phyloP scores from a whole-genome alignment of 1,284 basidiomycete genomes.

The Anthracocystis walkeri region DNA sequence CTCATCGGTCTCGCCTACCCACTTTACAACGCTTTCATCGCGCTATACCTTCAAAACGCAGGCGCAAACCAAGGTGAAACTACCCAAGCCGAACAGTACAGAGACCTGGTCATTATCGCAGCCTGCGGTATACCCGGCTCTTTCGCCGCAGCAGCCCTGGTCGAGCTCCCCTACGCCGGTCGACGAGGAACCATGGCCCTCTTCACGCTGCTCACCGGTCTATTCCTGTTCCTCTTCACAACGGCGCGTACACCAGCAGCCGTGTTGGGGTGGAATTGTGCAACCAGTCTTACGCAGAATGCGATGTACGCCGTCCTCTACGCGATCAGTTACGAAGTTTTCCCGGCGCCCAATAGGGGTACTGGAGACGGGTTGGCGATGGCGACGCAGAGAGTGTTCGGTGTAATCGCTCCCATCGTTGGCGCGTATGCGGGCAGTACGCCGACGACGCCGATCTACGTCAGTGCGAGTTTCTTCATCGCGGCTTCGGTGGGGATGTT shows the following conservation, averaged over 20 bases:
- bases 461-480: slow-evolving; percentile 77
- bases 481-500: slow-evolving; percentile 76
- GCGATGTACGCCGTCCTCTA: slow-evolving; percentile 82
- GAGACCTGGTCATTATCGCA: slow-evolving; percentile 74
- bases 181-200: slow-evolving; percentile 77
- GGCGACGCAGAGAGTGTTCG: slow-evolving; percentile 76
- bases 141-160: slow-evolving; percentile 74
- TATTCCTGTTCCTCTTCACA: slow-evolving; percentile 78
- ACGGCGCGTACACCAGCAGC: slow-evolving; percentile 76
- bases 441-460: slow-evolving; percentile 77
- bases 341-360: slow-evolving; percentile 79
- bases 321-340: slow-evolving; percentile 76
- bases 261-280: slow-evolving; percentile 80
- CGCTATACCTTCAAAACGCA: slow-evolving; percentile 74
- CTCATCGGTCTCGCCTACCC: slow-evolving; percentile 81
- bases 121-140: slow-evolving; percentile 77
- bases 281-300: slow-evolving; percentile 74
- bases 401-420: slow-evolving; percentile 78
- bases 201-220: slow-evolving; percentile 76
- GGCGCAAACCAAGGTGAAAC: slow-evolving; percentile 70
- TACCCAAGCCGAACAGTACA: slow-evolving; percentile 75
- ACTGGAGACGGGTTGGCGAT: slow-evolving; percentile 79
- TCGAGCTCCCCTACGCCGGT: slow-evolving; percentile 77
- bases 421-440: slow-evolving; percentile 73
- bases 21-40: slow-evolving; percentile 77